Evolutionary conservation across 179 eudicot genomes (phyloP).

Genomic region (Spergularia azorica): DNA sequence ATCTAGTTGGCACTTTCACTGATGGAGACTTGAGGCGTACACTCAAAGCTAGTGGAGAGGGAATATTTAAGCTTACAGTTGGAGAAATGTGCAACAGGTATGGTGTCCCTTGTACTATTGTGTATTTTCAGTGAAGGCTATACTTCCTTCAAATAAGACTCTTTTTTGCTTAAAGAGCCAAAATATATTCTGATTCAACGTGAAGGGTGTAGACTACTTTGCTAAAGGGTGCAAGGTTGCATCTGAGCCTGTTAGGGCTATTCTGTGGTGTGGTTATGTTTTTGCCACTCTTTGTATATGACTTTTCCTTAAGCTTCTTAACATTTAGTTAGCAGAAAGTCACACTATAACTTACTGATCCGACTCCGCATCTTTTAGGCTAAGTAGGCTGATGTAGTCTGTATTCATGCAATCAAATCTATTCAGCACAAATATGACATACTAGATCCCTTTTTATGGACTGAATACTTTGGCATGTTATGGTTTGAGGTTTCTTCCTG

Average conservation of each 20-base stretch:
- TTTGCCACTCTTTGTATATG: not conserved
- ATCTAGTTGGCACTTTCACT: slow-evolving; percentile 87
- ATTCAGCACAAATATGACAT: not conserved
- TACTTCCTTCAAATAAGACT: not conserved
- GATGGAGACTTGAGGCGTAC: slow-evolving; percentile 98
- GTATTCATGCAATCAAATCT: no score
- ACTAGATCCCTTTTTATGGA: not conserved
- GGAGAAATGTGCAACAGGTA: slow-evolving; percentile 99
- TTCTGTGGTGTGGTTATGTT: not conserved
- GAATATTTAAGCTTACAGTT: slow-evolving; percentile 92
- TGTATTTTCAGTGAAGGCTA: not conserved
- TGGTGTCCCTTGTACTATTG: not conserved
- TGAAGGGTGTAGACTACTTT: not conserved
- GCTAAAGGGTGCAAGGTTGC: not conserved
- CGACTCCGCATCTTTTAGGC: no score
- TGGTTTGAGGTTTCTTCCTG: not conserved
- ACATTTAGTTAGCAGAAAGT: no score
- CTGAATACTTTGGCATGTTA: not conserved
- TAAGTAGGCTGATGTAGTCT: no score
- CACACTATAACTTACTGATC: no score
- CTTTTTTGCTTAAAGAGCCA: not conserved
- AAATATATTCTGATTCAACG: not conserved
- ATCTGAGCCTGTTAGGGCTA: not conserved
- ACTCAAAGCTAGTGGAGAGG: slow-evolving; percentile 84
- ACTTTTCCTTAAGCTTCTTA: not conserved